A percentile compares a stretch with the other conserved stretches of the same genome.
These are phyloP conservation scores for Aspergillus hortae DNA, from an alignment of 2,329 filamentous ascomycete species.

Conservation along the genomic window DNA sequence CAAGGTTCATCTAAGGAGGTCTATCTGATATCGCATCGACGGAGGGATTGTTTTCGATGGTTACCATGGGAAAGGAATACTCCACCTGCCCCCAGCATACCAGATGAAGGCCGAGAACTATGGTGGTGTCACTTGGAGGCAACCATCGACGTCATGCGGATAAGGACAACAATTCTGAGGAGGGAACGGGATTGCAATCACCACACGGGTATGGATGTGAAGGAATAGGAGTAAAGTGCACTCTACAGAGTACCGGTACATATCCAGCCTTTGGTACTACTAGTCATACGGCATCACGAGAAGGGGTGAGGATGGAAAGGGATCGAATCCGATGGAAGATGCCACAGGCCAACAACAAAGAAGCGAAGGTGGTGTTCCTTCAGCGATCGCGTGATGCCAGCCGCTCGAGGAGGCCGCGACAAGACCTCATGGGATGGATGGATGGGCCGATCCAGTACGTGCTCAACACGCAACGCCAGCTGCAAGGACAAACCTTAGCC, in stretches of 20 bases:
- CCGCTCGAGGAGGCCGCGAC: background rate
- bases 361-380: background rate
- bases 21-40: too few species aligned
- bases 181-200: background rate
- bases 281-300: background rate
- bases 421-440: background rate
- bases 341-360: background rate
- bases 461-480: conserved; percentile 11
- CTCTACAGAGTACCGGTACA: too few species aligned
- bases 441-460: background rate
- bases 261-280: too few species aligned
- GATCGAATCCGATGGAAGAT: background rate
- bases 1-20: background rate
- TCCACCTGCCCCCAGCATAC: background rate
- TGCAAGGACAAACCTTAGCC: conserved; percentile 27
- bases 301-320: background rate
- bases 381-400: conserved; percentile 3
- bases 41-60: background rate
- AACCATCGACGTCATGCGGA: background rate
- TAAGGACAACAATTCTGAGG: background rate
- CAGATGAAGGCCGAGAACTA: background rate
- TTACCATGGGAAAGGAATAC: background rate
- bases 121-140: too few species aligned
- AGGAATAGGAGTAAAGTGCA: too few species aligned
- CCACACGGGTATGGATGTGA: background rate